These are phyloP conservation scores for Magnaporthiopsis incrustans DNA, from an alignment of 2,329 filamentous ascomycete species.

Conservation along the genomic window DNA sequence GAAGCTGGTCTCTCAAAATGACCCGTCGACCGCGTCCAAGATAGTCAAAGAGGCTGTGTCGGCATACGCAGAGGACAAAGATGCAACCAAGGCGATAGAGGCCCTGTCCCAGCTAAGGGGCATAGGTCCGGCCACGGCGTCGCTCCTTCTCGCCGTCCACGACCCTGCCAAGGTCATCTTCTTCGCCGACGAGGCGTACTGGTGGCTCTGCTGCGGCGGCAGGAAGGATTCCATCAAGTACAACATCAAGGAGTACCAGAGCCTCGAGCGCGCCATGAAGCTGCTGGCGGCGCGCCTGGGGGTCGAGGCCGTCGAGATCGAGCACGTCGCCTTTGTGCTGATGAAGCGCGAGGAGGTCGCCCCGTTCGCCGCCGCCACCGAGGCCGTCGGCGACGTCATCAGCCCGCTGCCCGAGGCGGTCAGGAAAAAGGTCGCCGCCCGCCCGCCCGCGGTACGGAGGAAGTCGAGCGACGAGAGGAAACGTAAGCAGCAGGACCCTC, in stretches of 20 bases:
- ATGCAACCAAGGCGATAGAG: conserved; percentile 36
- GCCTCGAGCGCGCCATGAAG: conserved; percentile 37
- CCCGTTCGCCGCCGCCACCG: background rate
- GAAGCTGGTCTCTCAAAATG: conserved; percentile 55
- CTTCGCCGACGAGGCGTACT: conserved; percentile 73
- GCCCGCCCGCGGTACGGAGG: background rate
- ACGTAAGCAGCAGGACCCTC: conserved; percentile 6
- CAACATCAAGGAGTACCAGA: conserved; percentile 57
- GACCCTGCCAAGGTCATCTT: conserved; percentile 55
- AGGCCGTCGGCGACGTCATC: background rate
- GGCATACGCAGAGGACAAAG: conserved; percentile 22
- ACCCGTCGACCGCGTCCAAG: conserved; percentile 32
- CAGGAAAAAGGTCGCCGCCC: background rate
- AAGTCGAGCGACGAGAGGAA: conserved; percentile 5
- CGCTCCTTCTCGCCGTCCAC: conserved; percentile 60
- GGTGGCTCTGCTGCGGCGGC: conserved; percentile 57
- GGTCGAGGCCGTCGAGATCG: conserved; percentile 53
- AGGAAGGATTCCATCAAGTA: conserved; percentile 55
- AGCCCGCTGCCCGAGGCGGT: background rate
- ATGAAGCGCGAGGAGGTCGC: conserved; percentile 32
- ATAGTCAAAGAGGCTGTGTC: conserved; percentile 45
- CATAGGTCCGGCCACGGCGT: conserved; percentile 73
- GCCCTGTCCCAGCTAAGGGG: conserved; percentile 57
- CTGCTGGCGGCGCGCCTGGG: conserved; percentile 38
- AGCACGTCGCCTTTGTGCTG: conserved; percentile 64